Base-by-base conservation (phyloP, 2,329 filamentous ascomycete genomes). In the Tolypocladium capitatum region DNA sequence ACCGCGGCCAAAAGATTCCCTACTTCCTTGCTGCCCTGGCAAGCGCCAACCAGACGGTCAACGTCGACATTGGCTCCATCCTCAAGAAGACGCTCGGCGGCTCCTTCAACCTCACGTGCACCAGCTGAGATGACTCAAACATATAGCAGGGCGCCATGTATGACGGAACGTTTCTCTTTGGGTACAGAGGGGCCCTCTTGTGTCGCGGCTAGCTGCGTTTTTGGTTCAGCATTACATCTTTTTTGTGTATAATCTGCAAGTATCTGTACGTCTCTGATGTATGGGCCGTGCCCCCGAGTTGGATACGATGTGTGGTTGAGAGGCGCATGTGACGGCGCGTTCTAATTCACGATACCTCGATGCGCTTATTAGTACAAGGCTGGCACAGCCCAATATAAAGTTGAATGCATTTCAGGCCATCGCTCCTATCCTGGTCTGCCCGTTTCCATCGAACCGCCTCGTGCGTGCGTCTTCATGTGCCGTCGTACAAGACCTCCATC, bases 11-110 rank as follows among this genome's bases (percentile, higher is more conserved):
- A 58, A 61, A 69, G 42, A 63, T 84, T 46, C 59, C 63, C 34
- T 83, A 82, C 63, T 80, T 76, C 51, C 67, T 71, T 49, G 65
- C 73, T 18, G 76, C 78, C 21, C 70, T 84, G 27, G 66, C 64
- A 50, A 64, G 68, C 41, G 69, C 66, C 50, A 74, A 74, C 51
- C 68, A 76, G 58, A 72, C 69, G 38, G 61, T 81, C 44, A 58
- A 70, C 27, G 69, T 84, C 52, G 64, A 80, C 53, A 68, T 80
- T 42, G 68, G 65, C 34, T 53, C 60, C 14, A 70, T 73, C 10
- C 57, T 78, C 41, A 57, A 64, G 53, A 56, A 57, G 31, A 53
- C 53, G 14, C 50, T 69, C 27, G 52, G 52, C 36, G 2, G 16
- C 31, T 5, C 34, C 34, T 47, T 64, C 34, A 55, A 51, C n/a